Conservation (phyloP, 768 basidiomycete species). For the Suillus subalutaceus region DNA sequence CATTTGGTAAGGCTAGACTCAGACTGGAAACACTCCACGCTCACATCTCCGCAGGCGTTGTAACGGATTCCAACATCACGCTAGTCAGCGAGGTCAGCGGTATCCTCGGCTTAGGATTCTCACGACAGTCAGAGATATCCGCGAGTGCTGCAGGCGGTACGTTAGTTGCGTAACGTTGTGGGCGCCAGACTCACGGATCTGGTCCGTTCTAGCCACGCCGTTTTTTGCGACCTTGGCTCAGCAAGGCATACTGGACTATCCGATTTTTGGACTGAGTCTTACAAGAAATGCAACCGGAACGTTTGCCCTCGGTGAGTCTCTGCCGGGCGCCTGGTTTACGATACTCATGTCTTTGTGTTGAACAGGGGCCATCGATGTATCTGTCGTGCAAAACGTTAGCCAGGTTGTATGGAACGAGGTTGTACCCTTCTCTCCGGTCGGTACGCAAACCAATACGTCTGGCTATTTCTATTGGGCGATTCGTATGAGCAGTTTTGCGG, state of each 20-base stretch:
- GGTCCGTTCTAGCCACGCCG: constrained; percentile 53
- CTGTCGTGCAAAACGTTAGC: constrained; percentile 62
- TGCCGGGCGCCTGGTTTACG: background rate
- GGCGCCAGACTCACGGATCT: background rate
- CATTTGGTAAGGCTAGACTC: constrained; percentile 56
- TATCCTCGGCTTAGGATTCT: constrained; percentile 75
- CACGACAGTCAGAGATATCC: constrained; percentile 67
- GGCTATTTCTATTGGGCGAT: constrained; percentile 82
- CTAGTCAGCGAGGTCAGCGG: constrained; percentile 69
- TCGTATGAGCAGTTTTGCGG: constrained; percentile 56
- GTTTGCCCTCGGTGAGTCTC: constrained; percentile 58
- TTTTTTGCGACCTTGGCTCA: constrained; percentile 67
- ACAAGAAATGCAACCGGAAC: constrained; percentile 61
- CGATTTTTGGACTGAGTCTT: constrained; percentile 74
- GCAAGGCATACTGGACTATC: constrained; percentile 68
- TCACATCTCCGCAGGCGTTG: constrained; percentile 46
- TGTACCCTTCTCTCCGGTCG: constrained; percentile 70
- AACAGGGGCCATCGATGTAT: constrained; percentile 74
- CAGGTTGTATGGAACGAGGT: constrained; percentile 75
- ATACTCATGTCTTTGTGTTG: constrained; percentile 3
- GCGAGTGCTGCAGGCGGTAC: constrained; percentile 50
- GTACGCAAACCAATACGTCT: constrained; percentile 55
- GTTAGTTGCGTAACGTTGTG: constrained; percentile 20
- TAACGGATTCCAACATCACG: constrained; percentile 63
- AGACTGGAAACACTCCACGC: background rate